Evolutionary conservation across 2,329 filamentous ascomycete species (phyloP), one percentile per base, ranked within the genome.

Genomic region (Phyllachora maydis): DNA sequence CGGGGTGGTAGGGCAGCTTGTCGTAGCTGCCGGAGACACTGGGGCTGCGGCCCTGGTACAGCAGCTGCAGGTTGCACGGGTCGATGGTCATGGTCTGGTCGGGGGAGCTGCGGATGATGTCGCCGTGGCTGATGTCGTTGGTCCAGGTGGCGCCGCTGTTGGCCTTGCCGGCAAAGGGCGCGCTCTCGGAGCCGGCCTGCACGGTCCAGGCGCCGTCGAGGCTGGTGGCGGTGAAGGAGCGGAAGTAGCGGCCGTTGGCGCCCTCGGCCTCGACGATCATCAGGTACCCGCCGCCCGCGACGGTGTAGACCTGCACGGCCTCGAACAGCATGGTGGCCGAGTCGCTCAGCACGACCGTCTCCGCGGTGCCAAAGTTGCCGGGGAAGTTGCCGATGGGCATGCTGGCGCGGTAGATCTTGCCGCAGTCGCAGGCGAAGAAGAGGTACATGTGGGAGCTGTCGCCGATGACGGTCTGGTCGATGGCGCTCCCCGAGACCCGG

Each of bases 231-330:
- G 65, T 72, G 49, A 66, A 74, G 1, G 65, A 71, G 27, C 68
- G 65, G 57, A 74, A 73, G 43, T 62, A 75, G 3, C 69, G 56
- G 1, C 67, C 67, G 16, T 52, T 44, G 1, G 41, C 18, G 1
- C 68, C 67, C 20, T 63, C 59, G 0, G 63, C 51, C 41, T 75
- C 69, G 16, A 74, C 65, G n/a, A 74, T 56, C 63, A 74, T 72
- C 26, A 74, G 57, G 42, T 73, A 74, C 31, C 49, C 50, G 33
- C 57, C 49, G 14, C 59, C 61, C 16, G 52, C 21, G 27, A 73
- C 35, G 2, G 54, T 68, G 46, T 74, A 75, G 21, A 75, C 68
- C 35, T 73, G 59, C 0, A 71, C 65, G 0, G 66, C 66, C 37
- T 75, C 69, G 40, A 73, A 73, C 1, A 74, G 50, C 36, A 67